phyloP scores from a whole-genome alignment of 2,329 filamentous ascomycete genomes.

The Aspergillus jensenii region DNA sequence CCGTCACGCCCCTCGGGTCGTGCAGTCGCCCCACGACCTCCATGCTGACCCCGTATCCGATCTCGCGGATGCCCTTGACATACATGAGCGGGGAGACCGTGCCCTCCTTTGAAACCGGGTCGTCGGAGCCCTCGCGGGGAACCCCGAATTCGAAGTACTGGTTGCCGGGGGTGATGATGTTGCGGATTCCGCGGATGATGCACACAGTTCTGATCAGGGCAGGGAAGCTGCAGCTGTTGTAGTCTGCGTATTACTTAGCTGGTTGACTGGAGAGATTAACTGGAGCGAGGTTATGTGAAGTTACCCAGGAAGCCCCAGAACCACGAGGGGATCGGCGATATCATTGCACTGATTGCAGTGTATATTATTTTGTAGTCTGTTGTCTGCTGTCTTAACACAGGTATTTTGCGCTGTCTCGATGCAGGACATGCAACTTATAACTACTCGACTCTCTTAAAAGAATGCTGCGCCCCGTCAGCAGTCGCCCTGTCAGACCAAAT shows the following conservation, averaged over 20 bases:
- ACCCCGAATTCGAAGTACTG: neutral
- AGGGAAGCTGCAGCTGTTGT: neutral
- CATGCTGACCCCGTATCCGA: neutral
- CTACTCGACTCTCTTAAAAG: too few relatives aligned
- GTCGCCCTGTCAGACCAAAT: too few relatives aligned
- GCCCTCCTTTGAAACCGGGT: neutral
- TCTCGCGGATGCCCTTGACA: neutral
- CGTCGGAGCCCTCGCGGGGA: neutral
- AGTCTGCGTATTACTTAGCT: neutral
- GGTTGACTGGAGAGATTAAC: too few relatives aligned
- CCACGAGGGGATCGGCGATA: too few relatives aligned
- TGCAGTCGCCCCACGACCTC: too few relatives aligned
- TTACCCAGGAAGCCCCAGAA: neutral
- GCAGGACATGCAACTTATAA: too few relatives aligned
- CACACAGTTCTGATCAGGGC: neutral
- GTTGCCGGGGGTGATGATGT: neutral
- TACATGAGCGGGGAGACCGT: neutral
- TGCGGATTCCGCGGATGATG: neutral
- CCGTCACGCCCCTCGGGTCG: neutral
- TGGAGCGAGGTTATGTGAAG: too few relatives aligned
- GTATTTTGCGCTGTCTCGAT: too few relatives aligned
- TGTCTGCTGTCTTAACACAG: too few relatives aligned
- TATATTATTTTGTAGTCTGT: too few relatives aligned
- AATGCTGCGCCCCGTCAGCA: too few relatives aligned
- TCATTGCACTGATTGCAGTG: too few relatives aligned